Base-by-base conservation (phyloP, 768 basidiomycete species). In the Termitomyces sp. region DNA sequence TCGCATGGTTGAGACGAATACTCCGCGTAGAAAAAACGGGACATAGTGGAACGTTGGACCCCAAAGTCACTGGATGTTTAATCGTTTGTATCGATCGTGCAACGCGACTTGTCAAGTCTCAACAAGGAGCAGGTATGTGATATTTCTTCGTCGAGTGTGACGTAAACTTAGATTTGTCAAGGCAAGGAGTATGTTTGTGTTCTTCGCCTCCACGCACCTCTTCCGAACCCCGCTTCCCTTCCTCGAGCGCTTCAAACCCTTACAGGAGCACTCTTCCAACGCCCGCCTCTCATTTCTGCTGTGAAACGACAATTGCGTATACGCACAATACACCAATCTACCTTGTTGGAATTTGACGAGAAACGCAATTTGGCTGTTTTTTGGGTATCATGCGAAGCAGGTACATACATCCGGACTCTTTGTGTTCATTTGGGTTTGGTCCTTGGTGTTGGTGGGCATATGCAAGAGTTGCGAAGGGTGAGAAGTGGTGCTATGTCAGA, bases 1-100 rank as follows among this genome's bases (percentile, higher is more conserved):
- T 99, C 63, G 97, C 97, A 16, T 99, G 97, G 97, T 76, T 99
- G 61, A 84, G 95, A 65, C 85, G 97, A n/a, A 99, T 99, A 62
- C 73, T 99, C 54, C 87, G 95, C 22, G 93, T 90, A 26, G 97
- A 98, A 73, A 98, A 99, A 76, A 99, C 97, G 0, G 97, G 97
- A 43, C 97, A 99, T 75, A 97, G 94, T 59, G 97, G 97, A 63
- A 99, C 97, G 45, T 83, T 99, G 48, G 97, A 99, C 71, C 97
- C 97, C 49, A 99, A 99, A 73, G 97, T 99, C 63, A 99, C 97
- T 52, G 97, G 97, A 14, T 99, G 97, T 74, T 72, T 99, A 64
- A 98, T 98, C 68, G 97, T 99, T 43, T 99, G 97, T 71, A 97
- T 99, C 70, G 97, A 99, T 77, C 92, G 96, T 56, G 97, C 97